Conservation (phyloP, 192 early-diverging fungal species). For the Tieghemiomyces parasiticus region DNA sequence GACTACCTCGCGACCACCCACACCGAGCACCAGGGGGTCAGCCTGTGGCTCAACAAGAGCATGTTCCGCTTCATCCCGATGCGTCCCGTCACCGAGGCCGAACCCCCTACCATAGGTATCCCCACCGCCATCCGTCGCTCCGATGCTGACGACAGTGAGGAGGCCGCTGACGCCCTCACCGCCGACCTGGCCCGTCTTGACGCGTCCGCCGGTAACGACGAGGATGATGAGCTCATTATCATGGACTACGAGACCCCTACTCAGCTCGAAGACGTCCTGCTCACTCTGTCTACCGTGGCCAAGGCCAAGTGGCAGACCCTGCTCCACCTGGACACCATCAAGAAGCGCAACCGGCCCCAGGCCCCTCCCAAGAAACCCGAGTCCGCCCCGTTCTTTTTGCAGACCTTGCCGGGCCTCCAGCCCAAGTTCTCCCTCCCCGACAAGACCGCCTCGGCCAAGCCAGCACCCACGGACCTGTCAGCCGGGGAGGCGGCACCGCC, state of each 20-base stretch:
- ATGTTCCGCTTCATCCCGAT: conserved; percentile 61
- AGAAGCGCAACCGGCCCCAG: conserved; percentile 82
- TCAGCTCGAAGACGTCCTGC: conserved; percentile 46
- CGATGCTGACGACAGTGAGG: conserved; percentile 10
- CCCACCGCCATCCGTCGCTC: conserved; percentile 29
- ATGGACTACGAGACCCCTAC: conserved; percentile 10
- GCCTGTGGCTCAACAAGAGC: conserved; percentile 81
- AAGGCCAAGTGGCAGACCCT: conserved; percentile 84
- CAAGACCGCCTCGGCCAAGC: conserved; percentile 19
- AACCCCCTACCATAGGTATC: conserved; percentile 32
- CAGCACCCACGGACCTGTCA: neutral
- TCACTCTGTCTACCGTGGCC: conserved; percentile 68
- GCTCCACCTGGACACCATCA: conserved; percentile 77
- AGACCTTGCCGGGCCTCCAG: conserved; percentile 23
- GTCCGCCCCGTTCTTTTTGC: conserved; percentile 88
- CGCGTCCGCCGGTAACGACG: conserved; percentile 33
- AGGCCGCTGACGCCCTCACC: neutral
- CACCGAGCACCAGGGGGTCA: conserved; percentile 82
- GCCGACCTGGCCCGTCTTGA: conserved; percentile 11
- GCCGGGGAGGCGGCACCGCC: conserved; percentile 14
- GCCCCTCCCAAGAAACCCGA: conserved; percentile 82
- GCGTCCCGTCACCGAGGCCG: conserved; percentile 43
- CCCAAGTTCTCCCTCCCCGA: conserved; percentile 42
- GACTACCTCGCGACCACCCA: conserved; percentile 88
- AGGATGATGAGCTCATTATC: conserved; percentile 17